Conservation (phyloP, 371 early-diverging fungal species). For the Mycotypha africana region DNA sequence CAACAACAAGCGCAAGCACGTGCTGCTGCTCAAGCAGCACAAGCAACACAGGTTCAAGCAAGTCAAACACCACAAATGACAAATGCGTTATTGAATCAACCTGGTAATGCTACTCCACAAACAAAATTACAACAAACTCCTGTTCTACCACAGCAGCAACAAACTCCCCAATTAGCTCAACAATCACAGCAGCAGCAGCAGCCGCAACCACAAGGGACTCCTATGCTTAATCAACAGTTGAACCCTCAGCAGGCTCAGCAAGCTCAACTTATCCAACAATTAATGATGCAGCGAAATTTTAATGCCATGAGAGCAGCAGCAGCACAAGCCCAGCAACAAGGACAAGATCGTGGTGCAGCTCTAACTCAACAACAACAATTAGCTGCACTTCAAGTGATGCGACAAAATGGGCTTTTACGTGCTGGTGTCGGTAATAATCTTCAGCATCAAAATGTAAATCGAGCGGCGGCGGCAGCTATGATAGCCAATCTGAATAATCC, state of each 20-base stretch:
- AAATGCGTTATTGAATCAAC: too few relatives aligned
- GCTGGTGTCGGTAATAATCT: slow-evolving; percentile 1
- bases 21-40: slow-evolving; percentile 11
- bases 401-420: slow-evolving; percentile 10
- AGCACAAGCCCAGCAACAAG: too few relatives aligned
- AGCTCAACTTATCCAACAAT: slow-evolving; percentile 25
- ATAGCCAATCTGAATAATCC: slow-evolving; percentile 6
- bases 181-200: slow-evolving; percentile 11
- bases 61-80: slow-evolving; percentile 5
- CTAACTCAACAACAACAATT: slow-evolving; percentile 24
- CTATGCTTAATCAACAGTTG: too few relatives aligned
- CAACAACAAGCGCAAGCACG: slow-evolving; percentile 21
- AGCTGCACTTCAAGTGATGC: slow-evolving; percentile 20
- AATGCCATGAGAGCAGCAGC: slow-evolving; percentile 17
- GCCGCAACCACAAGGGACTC: slow-evolving; percentile 2
- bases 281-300: slow-evolving; percentile 27
- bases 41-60: slow-evolving; percentile 3
- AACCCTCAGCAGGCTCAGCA: too few relatives aligned
- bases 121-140: slow-evolving; percentile 11
- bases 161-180: slow-evolving; percentile 11
- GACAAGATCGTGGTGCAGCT: slow-evolving; percentile 24
- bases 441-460: slow-evolving; percentile 7
- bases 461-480: slow-evolving; percentile 4
- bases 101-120: neutral
- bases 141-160: slow-evolving; percentile 19